Evolutionary conservation across 2,329 filamentous ascomycete genomes (phyloP).

Genomic region (Ophiostoma perfectum): DNA sequence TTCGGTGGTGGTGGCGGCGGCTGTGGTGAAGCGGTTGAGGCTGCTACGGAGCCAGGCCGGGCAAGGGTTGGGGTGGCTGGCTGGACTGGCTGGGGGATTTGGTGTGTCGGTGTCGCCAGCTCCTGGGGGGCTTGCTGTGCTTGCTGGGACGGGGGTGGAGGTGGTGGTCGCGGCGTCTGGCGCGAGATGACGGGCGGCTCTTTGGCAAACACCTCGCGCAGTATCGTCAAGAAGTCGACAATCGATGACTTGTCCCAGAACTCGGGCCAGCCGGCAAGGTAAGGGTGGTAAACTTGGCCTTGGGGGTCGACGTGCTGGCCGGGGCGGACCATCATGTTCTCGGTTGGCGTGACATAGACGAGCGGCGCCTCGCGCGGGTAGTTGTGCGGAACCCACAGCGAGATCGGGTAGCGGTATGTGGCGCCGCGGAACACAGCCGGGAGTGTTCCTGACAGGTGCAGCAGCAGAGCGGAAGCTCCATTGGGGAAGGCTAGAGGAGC

Average conservation of each 20-base stretch:
- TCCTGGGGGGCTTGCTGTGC: slow-evolving; percentile 68
- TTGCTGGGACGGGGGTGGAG: slow-evolving; percentile 27
- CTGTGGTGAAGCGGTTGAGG: slow-evolving; percentile 13
- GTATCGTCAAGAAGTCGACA: slow-evolving; percentile 72
- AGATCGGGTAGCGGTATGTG: slow-evolving; percentile 84
- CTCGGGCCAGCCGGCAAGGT: slow-evolving; percentile 80
- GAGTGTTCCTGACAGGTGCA: slow-evolving; percentile 80
- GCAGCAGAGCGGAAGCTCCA: slow-evolving; percentile 76
- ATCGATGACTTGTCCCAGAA: slow-evolving; percentile 92
- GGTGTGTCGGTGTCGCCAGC: slow-evolving; percentile 35
- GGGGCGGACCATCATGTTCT: slow-evolving; percentile 81
- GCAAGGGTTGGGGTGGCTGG: neutral
- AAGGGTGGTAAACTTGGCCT: slow-evolving; percentile 91
- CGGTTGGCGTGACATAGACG: slow-evolving; percentile 80
- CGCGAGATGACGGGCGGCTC: slow-evolving; percentile 85
- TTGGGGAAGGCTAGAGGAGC: slow-evolving; percentile 68
- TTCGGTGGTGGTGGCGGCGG: slow-evolving; percentile 53
- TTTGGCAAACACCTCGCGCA: slow-evolving; percentile 85
- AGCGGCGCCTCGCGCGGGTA: slow-evolving; percentile 85
- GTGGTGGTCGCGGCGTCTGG: slow-evolving; percentile 40
- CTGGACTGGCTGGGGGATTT: neutral
- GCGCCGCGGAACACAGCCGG: slow-evolving; percentile 87
- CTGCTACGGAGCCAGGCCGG: too few relatives aligned
- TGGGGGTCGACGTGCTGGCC: slow-evolving; percentile 94
- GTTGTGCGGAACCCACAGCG: slow-evolving; percentile 85